Evolutionary conservation across 1,139 yeast species (phyloP).

Genomic region (Pichia sp.): DNA sequence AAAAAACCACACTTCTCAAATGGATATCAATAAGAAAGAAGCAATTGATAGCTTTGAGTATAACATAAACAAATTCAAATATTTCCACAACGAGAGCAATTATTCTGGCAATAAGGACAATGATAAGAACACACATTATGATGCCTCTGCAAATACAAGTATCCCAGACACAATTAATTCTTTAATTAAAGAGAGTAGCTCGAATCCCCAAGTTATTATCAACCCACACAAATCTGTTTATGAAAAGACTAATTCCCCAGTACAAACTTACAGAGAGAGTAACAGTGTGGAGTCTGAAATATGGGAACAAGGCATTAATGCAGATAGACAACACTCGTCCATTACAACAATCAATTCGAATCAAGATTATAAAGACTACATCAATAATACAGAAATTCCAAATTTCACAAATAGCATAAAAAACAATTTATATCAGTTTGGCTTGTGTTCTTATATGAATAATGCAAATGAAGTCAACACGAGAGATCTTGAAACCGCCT

Average conservation of each 20-base stretch:
- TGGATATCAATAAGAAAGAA: too few relatives aligned
- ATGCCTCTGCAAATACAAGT: not conserved
- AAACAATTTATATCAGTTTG: not conserved
- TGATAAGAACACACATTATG: too few relatives aligned
- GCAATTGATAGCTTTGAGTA: too few relatives aligned
- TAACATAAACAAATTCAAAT: too few relatives aligned
- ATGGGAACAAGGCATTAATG: not conserved
- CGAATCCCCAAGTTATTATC: not conserved
- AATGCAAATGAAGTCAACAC: too few relatives aligned
- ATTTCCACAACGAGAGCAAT: too few relatives aligned
- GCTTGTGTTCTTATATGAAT: too few relatives aligned
- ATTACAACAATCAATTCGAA: not conserved
- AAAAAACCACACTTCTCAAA: not conserved
- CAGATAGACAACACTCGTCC: not conserved
- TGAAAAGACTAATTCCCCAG: not conserved
- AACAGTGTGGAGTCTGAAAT: not conserved
- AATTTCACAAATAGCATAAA: not conserved
- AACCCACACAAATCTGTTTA: not conserved
- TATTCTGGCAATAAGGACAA: too few relatives aligned
- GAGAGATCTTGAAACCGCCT: too few relatives aligned
- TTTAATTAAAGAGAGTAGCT: not conserved
- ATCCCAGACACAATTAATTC: not conserved
- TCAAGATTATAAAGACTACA: not conserved
- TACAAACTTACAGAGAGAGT: not conserved
- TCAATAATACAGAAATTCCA: too few relatives aligned